Evolutionary conservation across 306 rosid genomes (phyloP).

Genomic region (Macrotyloma uniflorum): DNA sequence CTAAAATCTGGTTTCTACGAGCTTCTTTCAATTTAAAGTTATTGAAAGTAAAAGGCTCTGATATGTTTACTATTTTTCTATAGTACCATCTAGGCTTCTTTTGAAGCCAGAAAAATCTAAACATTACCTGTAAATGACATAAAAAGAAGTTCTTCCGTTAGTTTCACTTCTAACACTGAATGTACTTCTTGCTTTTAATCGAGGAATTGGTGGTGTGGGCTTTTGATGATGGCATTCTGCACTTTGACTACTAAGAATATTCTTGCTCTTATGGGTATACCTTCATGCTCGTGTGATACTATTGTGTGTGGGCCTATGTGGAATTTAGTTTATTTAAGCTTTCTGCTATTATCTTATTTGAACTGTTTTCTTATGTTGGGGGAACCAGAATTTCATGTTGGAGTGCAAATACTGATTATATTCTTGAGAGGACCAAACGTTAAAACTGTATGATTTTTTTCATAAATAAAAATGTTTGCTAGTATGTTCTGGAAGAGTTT

Average conservation of each 20-base stretch:
- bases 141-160: background rate
- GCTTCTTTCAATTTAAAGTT: constrained; percentile 6
- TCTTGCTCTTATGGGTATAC: background rate
- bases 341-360: constrained; percentile 1
- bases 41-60: background rate
- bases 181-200: constrained; percentile 16
- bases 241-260: background rate
- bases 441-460: background rate
- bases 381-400: background rate
- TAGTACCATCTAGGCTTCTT: background rate
- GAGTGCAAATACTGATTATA: background rate
- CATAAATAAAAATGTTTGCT: background rate
- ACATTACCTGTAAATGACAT: background rate
- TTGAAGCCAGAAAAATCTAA: constrained; percentile 11
- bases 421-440: background rate
- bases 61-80: constrained; percentile 23
- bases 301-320: background rate
- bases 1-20: constrained; percentile 16
- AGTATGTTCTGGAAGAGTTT: background rate
- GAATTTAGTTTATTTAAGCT: background rate
- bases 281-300: constrained; percentile 10
- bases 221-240: background rate
- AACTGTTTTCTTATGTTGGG: constrained; percentile 8
- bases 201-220: background rate
- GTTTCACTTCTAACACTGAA: background rate